Base-by-base conservation (phyloP, 2,329 filamentous ascomycete genomes). In the Paecilomyces sp. region DNA sequence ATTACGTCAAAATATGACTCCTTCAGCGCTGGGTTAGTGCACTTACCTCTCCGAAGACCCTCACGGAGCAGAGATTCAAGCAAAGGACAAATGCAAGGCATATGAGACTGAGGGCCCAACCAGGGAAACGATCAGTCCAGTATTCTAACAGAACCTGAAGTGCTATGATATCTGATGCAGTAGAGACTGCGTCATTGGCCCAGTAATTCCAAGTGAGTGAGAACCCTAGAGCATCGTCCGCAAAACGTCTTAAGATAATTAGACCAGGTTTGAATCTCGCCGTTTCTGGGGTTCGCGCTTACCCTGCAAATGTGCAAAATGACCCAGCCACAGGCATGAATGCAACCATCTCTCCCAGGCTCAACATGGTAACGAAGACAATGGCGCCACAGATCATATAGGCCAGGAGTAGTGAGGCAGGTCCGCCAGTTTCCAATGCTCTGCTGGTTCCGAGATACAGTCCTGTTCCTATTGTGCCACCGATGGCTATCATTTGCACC, bases 141-240 rank as follows among this genome's bases (percentile, higher is more conserved):
- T 85, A 88, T 55, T 85, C 72, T 57, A 87, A 71, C 1, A 88
- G 67, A 1, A 88, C 72, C 67, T 85, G 83, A 33, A 85, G 69
- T 0, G 83, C 80, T 22, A 87, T 83, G 28, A 88, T 72, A 72
- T 88, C 85, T 0, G 84, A 77, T 0, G 85, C 85, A 1, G 81
- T 84, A 0, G 79, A 81, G 0, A 85, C 81, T 1, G 85, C 85
- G 71, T 88, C 84, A 68, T 88, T 87, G 66, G 87, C 86, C 85
- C 85, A 88, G 62, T 78, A 77, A 58, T 78, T 77, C 77, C 77
- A 79, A 6, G 75, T 78, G 28, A 78, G 63, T 18, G 76, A 75
- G 60, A 79, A 79, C 0, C 76, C 77, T 54, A 77, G 66, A 2
- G 76, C 74, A 63, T 77, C 75, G 61, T 79, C 76, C n/a, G 79